Conservation (phyloP, 176 grass and related monocot genomes). For the Aegilops sharonensis region DNA sequence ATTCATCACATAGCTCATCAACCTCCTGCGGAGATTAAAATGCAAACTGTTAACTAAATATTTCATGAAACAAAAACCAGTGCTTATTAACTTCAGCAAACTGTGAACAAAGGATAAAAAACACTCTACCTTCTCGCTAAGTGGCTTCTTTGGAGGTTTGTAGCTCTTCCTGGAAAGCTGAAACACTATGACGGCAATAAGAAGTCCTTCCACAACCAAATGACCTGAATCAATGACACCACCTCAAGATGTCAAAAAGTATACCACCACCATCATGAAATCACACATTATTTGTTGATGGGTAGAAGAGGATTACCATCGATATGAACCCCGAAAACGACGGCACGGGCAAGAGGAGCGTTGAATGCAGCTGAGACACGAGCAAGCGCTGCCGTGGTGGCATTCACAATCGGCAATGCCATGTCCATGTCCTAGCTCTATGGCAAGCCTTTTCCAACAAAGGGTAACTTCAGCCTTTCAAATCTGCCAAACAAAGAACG, state of each 20-base stretch:
- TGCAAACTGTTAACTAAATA: conserved; percentile 17
- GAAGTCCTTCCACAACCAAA: conserved; percentile 87
- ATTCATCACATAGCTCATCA: conserved; percentile 95
- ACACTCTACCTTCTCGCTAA: conserved; percentile 71
- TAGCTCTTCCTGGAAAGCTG: conserved; percentile 96
- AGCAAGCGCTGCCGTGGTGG: conserved; percentile 53
- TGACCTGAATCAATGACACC: conserved; percentile 57
- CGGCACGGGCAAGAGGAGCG: conserved; percentile 62
- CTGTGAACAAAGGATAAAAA: conserved; percentile 15
- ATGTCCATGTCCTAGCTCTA: conserved; percentile 42
- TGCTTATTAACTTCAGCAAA: neutral
- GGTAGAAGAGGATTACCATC: conserved; percentile 54
- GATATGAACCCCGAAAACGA: conserved; percentile 89
- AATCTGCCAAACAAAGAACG: conserved; percentile 39
- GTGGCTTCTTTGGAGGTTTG: conserved; percentile 90
- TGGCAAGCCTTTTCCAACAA: neutral
- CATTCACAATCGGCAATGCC: conserved; percentile 60
- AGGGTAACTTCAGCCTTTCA: conserved; percentile 2
- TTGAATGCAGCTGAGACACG: conserved; percentile 73
- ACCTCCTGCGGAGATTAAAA: conserved; percentile 67
- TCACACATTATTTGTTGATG: neutral
- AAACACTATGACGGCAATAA: conserved; percentile 83
- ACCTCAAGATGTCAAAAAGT: conserved; percentile 29
- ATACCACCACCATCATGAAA: neutral
- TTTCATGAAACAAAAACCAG: conserved; percentile 21